Conservation (phyloP, 2,329 filamentous ascomycete species). For the Alternaria ethzedia region DNA sequence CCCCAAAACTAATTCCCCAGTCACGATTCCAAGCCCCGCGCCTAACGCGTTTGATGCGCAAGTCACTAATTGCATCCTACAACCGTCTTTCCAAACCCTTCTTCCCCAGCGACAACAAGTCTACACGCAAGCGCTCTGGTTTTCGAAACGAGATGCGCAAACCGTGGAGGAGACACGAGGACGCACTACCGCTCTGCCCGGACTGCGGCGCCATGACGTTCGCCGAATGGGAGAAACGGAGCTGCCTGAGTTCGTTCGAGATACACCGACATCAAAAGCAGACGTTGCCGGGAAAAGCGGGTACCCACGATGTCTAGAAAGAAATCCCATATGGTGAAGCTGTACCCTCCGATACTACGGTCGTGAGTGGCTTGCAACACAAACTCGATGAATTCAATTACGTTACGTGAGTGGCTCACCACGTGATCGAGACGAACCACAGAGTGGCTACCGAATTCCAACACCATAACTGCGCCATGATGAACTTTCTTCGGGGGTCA, state of each 20-base stretch:
- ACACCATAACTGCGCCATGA: no score
- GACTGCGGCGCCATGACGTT: neutral
- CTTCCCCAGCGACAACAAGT: neutral
- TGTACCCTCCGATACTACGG: no score
- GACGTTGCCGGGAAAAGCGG: neutral
- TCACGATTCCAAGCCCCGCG: neutral
- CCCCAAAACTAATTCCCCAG: neutral
- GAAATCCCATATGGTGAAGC: no score
- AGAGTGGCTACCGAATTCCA: no score
- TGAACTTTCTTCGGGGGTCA: no score
- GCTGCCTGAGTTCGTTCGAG: neutral
- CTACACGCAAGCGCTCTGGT: fast-evolving
- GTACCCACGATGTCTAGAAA: no score
- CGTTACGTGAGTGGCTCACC: no score
- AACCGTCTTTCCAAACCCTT: neutral
- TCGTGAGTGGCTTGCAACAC: no score
- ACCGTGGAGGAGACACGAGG: neutral
- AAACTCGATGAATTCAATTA: no score
- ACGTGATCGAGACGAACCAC: no score
- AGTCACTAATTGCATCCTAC: neutral
- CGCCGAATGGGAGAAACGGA: neutral
- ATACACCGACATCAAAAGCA: neutral
- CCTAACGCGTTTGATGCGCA: neutral
- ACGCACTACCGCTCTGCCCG: neutral
- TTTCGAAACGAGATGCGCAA: neutral